Conservation (phyloP, 495 filamentous ascomycete genomes). For the Penicillium malachiteum region DNA sequence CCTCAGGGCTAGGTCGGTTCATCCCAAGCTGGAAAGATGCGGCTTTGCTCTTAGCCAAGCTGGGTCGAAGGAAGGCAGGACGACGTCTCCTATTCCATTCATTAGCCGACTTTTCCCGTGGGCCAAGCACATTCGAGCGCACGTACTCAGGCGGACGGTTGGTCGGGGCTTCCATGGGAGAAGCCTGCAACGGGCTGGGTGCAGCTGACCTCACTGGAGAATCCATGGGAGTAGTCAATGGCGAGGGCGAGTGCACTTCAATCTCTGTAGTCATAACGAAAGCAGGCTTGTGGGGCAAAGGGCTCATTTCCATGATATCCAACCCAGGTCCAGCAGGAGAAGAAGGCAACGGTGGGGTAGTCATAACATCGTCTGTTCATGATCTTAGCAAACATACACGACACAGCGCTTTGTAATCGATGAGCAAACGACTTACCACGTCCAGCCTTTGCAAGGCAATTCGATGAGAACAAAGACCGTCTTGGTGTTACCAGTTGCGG, state of each 20-base stretch:
- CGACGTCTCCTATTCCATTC: conserved; percentile 36
- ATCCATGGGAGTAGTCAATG: conserved; percentile 51
- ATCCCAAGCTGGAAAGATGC: conserved; percentile 42
- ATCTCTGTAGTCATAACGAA: conserved; percentile 57
- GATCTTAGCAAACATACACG: not conserved
- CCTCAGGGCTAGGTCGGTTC: conserved; percentile 47
- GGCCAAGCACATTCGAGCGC: not conserved
- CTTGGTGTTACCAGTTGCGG: conserved; percentile 89
- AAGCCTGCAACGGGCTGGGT: conserved; percentile 48
- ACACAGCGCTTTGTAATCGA: too few relatives aligned
- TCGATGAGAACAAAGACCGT: conserved; percentile 86
- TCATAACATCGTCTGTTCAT: conserved; percentile 58
- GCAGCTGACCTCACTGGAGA: conserved; percentile 40
- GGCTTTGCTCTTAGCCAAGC: conserved; percentile 42
- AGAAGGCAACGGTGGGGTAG: conserved; percentile 82
- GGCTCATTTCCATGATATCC: conserved; percentile 92
- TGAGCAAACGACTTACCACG: conserved; percentile 58
- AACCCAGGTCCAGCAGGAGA: conserved; percentile 67
- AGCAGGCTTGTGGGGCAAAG: conserved; percentile 83
- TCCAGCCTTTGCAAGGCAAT: conserved; percentile 63
- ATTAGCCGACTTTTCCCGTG: not conserved
- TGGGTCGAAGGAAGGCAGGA: conserved; percentile 43
- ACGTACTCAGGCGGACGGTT: conserved; percentile 38
- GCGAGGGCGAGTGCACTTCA: conserved; percentile 66
- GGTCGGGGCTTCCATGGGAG: conserved; percentile 52